Evolutionary conservation across 1,284 basidiomycete genomes (phyloP), one percentile per base, ranked within the genome.

Genomic region (Cryptococcus sp.): DNA sequence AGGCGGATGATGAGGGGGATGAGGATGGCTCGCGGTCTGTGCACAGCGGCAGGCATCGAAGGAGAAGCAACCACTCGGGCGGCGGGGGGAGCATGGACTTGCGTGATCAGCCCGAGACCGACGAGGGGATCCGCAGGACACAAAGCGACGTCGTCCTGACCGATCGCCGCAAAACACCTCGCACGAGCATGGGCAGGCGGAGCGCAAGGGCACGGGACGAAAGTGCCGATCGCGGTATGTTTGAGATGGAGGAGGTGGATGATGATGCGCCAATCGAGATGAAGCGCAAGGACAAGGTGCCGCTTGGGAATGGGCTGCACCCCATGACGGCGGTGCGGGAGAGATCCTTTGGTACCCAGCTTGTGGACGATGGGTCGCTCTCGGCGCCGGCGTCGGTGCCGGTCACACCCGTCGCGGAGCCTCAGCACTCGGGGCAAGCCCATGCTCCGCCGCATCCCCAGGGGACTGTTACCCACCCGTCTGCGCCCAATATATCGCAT

Each of bases 211-310:
- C 51, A 46, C 61, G 73, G 44, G 70, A 72, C 15, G 58, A 64
- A 13, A 71, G 69, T 50, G 56, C 61, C 3, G 73, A 77, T 33
- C 65, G 76, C 3, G 75, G 69, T 3, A 68, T 80, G 59, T 80
- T 80, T 53, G 62, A 73, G 15, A 79, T 80, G 74, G 79, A 80
- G 63, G 79, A 80, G 35, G 65, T 73, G 23, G 69, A 66, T 18
- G 66, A 74, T 52, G 68, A 74, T 46, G 69, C 69, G 55, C 35
- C 44, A 44, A 36, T 59, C 60, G 62, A 50, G 43, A 65, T 62
- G 56, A 59, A 37, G 37, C 20, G 48, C 36, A 58, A 57, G 23
- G 45, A 39, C 21, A 55, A 36, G 37, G 18, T 53, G 16, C 52
- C 50, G 23, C 23, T 59, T 1, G 53, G 54, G 3, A 63, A 52